Base-by-base conservation (phyloP, 306 rosid species). In the Cyamopsis tetragonoloba region DNA sequence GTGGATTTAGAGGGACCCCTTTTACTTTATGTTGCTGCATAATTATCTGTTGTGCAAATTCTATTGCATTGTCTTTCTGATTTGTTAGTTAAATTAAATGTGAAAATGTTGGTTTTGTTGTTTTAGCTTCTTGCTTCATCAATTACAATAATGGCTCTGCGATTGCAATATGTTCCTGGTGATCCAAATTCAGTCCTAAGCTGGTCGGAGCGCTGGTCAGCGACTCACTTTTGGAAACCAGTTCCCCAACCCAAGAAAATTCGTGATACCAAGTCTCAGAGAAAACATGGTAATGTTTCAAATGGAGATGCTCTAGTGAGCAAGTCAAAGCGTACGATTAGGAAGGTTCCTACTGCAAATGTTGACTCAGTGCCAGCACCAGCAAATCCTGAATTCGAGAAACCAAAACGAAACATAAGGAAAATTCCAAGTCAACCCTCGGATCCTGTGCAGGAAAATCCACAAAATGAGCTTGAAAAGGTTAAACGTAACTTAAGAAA, bases 131-230 rank as follows among this genome's bases (percentile, higher is more conserved):
- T 91, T 74, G 87, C 88, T 71, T 72, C 87, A 4, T 83, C 99
- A 59, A 82, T 86, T 51, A 82, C 74, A 2, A 79, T 74, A 49
- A 83, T 82, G 87, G 91, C 92, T 27, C 75, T 90, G 82, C 83
- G 49, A 22, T 75, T 95, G 57, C 95, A 85, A 61, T 91, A 83
- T 73, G 80, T 91, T 69, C 67, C 79, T n/a, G 81, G 70, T 11
- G 96, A 88, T 50, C 96, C 91, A 71, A 95, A 88, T 80, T 91
- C 99, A 71, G 89, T 81, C 39, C 55, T 80, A 47, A 86, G 80
- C 66, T 95, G 99, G 99, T 62, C 84, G 71, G 92, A 86, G 38
- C 86, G 96, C 41, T 95, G 99, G 99, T 86, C 99, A 22, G 72
- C 72, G 56, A 79, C 91, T 56, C 63, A 42, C 53, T 88, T 91